A percentile compares a stretch with the other conserved stretches of the same genome.
phyloP scores from a whole-genome alignment of 768 basidiomycete genomes.

The Tulasnella sp. region DNA sequence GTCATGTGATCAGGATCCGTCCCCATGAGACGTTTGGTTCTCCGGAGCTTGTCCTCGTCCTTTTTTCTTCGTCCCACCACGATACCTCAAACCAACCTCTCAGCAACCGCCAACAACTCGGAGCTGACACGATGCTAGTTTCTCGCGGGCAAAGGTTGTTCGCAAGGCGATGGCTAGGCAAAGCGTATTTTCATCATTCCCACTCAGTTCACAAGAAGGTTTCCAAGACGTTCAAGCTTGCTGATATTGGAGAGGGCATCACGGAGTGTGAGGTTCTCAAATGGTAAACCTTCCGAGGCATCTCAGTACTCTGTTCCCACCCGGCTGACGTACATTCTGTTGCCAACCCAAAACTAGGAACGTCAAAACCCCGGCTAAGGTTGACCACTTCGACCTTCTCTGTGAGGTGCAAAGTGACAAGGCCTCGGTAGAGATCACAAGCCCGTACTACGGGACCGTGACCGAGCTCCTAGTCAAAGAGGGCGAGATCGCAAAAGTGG shows the following conservation, averaged over 20 bases:
- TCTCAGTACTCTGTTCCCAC: background rate
- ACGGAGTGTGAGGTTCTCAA: conserved; percentile 88
- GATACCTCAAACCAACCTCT: background rate
- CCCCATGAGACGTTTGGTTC: background rate
- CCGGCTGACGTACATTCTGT: background rate
- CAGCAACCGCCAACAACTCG: background rate
- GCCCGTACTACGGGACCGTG: conserved; percentile 78
- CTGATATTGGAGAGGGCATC: conserved; percentile 77
- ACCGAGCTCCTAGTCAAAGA: conserved; percentile 74
- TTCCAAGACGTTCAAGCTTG: conserved; percentile 38
- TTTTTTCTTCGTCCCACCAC: conserved; percentile 15
- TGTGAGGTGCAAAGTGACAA: conserved; percentile 92
- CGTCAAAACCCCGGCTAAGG: conserved; percentile 54
- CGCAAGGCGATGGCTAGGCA: conserved; percentile 10
- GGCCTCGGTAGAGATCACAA: conserved; percentile 88
- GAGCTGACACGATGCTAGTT: background rate
- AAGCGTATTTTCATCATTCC: conserved; percentile 24
- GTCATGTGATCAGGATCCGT: conserved; percentile 23
- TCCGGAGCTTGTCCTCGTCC: conserved; percentile 7
- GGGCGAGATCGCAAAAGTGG: conserved; percentile 84
- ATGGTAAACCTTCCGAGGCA: conserved; percentile 58
- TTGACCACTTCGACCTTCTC: conserved; percentile 65
- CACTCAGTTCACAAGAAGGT: conserved; percentile 22
- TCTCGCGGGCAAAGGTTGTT: background rate
- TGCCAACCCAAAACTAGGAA: conserved; percentile 56